Evolutionary conservation across 1,284 basidiomycete species (phyloP).

Genomic region (Xanthoconium separans): DNA sequence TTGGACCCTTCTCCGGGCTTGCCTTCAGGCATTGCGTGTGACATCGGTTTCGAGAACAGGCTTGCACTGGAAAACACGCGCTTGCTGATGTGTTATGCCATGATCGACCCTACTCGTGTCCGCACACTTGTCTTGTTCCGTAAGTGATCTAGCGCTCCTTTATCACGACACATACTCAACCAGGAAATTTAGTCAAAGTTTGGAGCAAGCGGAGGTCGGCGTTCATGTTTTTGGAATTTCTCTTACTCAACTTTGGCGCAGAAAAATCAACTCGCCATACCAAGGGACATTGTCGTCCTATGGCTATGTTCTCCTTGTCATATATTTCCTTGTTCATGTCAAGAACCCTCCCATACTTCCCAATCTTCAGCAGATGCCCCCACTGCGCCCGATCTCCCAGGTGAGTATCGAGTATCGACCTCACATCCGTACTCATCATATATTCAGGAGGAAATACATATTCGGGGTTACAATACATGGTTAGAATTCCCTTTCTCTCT

Average conservation of each 20-base stretch:
- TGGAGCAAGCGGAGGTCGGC: slow-evolving; percentile 93
- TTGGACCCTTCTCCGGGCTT: slow-evolving; percentile 88
- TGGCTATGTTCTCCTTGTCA: slow-evolving; percentile 96
- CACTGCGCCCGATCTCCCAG: slow-evolving; percentile 76
- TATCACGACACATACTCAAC: slow-evolving; percentile 14
- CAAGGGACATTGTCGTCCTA: slow-evolving; percentile 96
- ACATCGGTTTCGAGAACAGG: slow-evolving; percentile 98
- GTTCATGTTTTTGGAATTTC: neutral
- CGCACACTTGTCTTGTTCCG: slow-evolving; percentile 94
- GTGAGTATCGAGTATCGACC: slow-evolving; percentile 33
- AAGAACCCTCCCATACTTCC: slow-evolving; percentile 93
- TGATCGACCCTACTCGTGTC: slow-evolving; percentile 93
- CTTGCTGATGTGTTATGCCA: slow-evolving; percentile 94
- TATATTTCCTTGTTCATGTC: slow-evolving; percentile 96
- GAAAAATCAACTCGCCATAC: slow-evolving; percentile 98
- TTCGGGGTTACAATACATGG: slow-evolving; percentile 86
- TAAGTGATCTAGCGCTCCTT: slow-evolving; percentile 44
- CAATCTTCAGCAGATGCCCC: slow-evolving; percentile 88
- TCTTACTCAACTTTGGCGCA: slow-evolving; percentile 29
- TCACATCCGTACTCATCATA: slow-evolving; percentile 16
- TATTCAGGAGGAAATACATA: slow-evolving; percentile 77
- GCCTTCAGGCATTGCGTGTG: slow-evolving; percentile 91
- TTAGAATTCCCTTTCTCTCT: slow-evolving; percentile 25
- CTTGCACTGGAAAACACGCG: slow-evolving; percentile 97
- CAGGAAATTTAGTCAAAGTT: slow-evolving; percentile 76